phyloP scores from a whole-genome alignment of 2,329 filamentous ascomycete species.

The Helminthosporium solani region DNA sequence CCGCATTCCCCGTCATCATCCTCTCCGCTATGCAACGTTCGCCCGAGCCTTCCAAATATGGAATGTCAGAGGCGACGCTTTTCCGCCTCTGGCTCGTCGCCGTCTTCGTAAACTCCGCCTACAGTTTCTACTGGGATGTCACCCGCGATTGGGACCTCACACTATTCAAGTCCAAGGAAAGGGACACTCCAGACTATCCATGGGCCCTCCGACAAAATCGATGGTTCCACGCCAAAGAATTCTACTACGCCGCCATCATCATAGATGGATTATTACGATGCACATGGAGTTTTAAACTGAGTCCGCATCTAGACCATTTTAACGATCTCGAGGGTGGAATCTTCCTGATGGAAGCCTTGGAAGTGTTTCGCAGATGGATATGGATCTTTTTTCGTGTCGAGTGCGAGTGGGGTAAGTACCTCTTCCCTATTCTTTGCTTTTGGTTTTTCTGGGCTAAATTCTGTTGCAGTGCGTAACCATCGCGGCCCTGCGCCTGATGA shows the following conservation, averaged over 20 bases:
- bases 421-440: background rate
- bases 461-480: conserved; percentile 53
- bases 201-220: conserved; percentile 76
- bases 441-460: background rate
- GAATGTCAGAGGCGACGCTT: conserved; percentile 57
- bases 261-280: conserved; percentile 81
- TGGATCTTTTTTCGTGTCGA: conserved; percentile 98
- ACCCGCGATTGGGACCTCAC: conserved; percentile 95
- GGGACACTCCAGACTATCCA: conserved; percentile 65
- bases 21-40: conserved; percentile 73
- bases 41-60: conserved; percentile 53
- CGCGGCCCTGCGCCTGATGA: conserved; percentile 63
- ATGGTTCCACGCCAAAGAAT: conserved; percentile 66
- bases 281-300: conserved; percentile 89
- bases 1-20: conserved; percentile 87
- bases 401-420: conserved; percentile 76
- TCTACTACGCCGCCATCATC: conserved; percentile 81
- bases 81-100: conserved; percentile 64
- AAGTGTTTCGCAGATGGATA: conserved; percentile 86
- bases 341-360: conserved; percentile 81
- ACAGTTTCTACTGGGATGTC: conserved; percentile 99
- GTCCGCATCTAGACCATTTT: conserved; percentile 76
- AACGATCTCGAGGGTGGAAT: conserved; percentile 86
- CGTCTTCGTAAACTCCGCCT: conserved; percentile 79
- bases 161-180: conserved; percentile 65